A percentile compares a stretch with the other conserved stretches of the same genome.
Evolutionary conservation across 202 grass and related monocot genomes (phyloP).

Genomic region (Zizania palustris): DNA sequence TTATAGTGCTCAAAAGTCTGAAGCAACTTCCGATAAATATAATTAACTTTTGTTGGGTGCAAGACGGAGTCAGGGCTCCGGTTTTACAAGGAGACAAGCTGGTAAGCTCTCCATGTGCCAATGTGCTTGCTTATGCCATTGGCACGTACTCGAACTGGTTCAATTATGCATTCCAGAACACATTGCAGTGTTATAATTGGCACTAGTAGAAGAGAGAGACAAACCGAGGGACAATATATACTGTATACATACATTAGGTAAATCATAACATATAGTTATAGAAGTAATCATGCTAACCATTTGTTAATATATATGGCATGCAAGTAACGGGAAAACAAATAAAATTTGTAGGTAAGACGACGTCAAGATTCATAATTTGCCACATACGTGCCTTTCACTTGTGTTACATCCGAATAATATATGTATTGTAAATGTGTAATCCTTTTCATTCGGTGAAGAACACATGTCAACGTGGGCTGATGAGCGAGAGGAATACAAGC

Average conservation of each 20-base stretch:
- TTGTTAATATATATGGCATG: not conserved
- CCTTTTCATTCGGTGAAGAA: slow-evolving; percentile 17
- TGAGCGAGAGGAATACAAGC: not conserved
- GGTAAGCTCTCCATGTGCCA: slow-evolving; percentile 64
- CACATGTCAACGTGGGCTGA: slow-evolving; percentile 27
- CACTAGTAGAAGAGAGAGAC: not conserved
- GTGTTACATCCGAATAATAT: not conserved
- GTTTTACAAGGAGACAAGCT: slow-evolving; percentile 58
- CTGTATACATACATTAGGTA: not conserved
- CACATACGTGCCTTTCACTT: slow-evolving; percentile 49
- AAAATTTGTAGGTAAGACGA: slow-evolving; percentile 3
- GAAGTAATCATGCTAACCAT: slow-evolving; percentile 40
- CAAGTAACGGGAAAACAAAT: slow-evolving; percentile 2
- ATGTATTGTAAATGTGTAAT: not conserved
- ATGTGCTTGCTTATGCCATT: slow-evolving; percentile 42
- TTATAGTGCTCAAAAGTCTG: slow-evolving; percentile 31
- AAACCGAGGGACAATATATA: not conserved
- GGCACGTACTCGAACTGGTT: slow-evolving; percentile 26
- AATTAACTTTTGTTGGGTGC: slow-evolving; percentile 32
- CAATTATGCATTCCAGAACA: slow-evolving; percentile 36
- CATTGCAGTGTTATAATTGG: not conserved
- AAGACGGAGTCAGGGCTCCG: slow-evolving; percentile 15
- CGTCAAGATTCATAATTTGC: slow-evolving; percentile 26
- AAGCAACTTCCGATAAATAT: slow-evolving; percentile 27
- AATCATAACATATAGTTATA: slow-evolving; percentile 34